phyloP scores from a whole-genome alignment of 345 rosid genomes.

The Angophora floribunda region DNA sequence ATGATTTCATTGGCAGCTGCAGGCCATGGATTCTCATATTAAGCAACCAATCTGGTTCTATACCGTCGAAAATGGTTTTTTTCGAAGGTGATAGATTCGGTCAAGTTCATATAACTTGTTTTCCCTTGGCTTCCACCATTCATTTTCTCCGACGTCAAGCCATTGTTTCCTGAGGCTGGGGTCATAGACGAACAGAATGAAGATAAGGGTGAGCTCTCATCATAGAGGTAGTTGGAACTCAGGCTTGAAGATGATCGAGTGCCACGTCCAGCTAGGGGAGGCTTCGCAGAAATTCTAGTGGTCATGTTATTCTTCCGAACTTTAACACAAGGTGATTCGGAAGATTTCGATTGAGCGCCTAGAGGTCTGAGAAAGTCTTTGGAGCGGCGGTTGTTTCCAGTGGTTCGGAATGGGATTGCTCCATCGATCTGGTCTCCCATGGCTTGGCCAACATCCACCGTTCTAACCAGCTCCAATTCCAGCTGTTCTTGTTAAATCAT shows the following conservation, averaged over 20 bases:
- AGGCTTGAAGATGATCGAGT: constrained; percentile 65
- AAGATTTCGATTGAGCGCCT: constrained; percentile 29
- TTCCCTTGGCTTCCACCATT: constrained; percentile 39
- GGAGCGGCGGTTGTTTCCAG: constrained; percentile 27
- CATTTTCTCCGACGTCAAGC: constrained; percentile 37
- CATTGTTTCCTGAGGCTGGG: constrained; percentile 47
- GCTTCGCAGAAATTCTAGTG: constrained; percentile 71
- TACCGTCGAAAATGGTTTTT: not conserved
- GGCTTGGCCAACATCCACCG: constrained; percentile 99
- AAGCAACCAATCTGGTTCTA: not conserved
- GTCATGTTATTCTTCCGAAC: constrained; percentile 66
- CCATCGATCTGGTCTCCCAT: constrained; percentile 89
- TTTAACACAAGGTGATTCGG: constrained; percentile 30
- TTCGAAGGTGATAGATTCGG: constrained; percentile 51
- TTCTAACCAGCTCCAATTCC: constrained; percentile 99
- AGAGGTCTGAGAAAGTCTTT: constrained; percentile 9
- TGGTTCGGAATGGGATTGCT: constrained; percentile 22
- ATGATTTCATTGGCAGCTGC: not conserved
- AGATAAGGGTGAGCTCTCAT: constrained; percentile 73
- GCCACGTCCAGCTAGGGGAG: constrained; percentile 28
- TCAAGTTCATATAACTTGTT: constrained; percentile 79
- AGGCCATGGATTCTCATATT: not conserved
- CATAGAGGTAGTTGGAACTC: constrained; percentile 51
- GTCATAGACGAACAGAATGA: constrained; percentile 75
- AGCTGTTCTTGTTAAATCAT: constrained; percentile 63